These are phyloP conservation scores for Trichoderma atroviride DNA, from an alignment of 2,329 filamentous ascomycete genomes.

Conservation along the genomic window DNA sequence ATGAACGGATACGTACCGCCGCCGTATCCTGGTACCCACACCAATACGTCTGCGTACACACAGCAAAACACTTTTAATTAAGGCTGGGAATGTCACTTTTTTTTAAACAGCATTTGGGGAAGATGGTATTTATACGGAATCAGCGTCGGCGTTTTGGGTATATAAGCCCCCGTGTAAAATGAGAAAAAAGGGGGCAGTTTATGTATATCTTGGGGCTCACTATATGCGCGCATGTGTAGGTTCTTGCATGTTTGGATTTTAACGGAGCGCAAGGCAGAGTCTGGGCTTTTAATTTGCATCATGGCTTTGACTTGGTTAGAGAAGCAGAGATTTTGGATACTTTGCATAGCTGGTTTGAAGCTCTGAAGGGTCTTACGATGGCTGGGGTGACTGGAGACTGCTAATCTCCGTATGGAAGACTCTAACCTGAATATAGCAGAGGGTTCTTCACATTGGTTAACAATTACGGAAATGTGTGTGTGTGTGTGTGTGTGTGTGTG, in stretches of 20 bases:
- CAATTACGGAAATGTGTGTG: not conserved
- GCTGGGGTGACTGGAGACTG: too few species aligned
- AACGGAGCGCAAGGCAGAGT: not conserved
- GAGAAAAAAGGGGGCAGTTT: not conserved
- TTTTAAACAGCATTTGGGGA: not conserved
- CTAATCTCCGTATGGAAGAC: not conserved
- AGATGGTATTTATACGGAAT: not conserved
- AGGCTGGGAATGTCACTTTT: not conserved
- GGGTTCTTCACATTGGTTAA: not conserved
- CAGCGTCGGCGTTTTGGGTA: conserved; percentile 23
- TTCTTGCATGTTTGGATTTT: not conserved
- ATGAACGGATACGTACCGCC: conserved; percentile 30
- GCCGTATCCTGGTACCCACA: conserved; percentile 29
- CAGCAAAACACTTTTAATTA: conserved; percentile 27
- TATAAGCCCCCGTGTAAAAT: not conserved
- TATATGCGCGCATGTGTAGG: not conserved
- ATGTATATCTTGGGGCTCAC: not conserved
- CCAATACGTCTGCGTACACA: conserved; percentile 27
- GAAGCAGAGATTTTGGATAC: not conserved
- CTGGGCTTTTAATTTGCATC: not conserved
- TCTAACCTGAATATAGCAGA: not conserved
- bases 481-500: too few species aligned
- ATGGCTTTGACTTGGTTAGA: not conserved
- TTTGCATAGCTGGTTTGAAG: not conserved
- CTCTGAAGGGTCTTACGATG: not conserved